Percentiles rank a stretch among this genome's conserved stretches.
phyloP scores from a whole-genome alignment of 768 basidiomycete genomes.

The Gelatoporia subvermispora region DNA sequence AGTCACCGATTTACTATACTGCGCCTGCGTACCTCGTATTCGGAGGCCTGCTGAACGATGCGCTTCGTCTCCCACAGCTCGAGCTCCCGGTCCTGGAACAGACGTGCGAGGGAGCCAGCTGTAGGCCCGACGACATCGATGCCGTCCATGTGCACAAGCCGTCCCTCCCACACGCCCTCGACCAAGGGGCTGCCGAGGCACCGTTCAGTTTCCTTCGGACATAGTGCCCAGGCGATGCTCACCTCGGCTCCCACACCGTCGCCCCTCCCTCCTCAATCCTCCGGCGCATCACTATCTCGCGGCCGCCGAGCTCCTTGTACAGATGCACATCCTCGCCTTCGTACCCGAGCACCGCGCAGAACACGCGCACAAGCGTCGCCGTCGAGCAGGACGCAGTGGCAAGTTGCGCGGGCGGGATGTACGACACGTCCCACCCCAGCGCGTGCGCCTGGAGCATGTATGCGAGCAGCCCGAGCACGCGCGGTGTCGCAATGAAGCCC shows the following conservation, averaged over 20 bases:
- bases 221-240: neutral
- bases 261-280: conserved; percentile 53
- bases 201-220: neutral
- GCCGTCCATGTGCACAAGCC: conserved; percentile 53
- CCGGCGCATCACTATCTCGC: conserved; percentile 61
- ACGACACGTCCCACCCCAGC: conserved; percentile 60
- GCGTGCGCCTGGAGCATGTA: conserved; percentile 59
- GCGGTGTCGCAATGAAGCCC: conserved; percentile 38
- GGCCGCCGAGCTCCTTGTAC: conserved; percentile 65
- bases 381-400: conserved; percentile 62
- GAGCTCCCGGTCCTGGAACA: conserved; percentile 56
- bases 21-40: conserved; percentile 39
- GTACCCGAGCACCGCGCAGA: conserved; percentile 56
- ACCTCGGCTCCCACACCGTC: conserved; percentile 55
- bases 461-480: conserved; percentile 56
- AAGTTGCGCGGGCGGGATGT: conserved; percentile 51
- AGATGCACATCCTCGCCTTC: conserved; percentile 54
- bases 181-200: conserved; percentile 42
- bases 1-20: too few species aligned
- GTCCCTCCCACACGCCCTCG: conserved; percentile 54
- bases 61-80: conserved; percentile 65
- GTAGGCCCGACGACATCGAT: conserved; percentile 64
- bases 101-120: conserved; percentile 54
- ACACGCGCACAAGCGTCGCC: conserved; percentile 48
- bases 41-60: conserved; percentile 44